These are phyloP conservation scores for Leucocoprinus sp. DNA, from an alignment of 768 basidiomycete species.

Conservation along the genomic window DNA sequence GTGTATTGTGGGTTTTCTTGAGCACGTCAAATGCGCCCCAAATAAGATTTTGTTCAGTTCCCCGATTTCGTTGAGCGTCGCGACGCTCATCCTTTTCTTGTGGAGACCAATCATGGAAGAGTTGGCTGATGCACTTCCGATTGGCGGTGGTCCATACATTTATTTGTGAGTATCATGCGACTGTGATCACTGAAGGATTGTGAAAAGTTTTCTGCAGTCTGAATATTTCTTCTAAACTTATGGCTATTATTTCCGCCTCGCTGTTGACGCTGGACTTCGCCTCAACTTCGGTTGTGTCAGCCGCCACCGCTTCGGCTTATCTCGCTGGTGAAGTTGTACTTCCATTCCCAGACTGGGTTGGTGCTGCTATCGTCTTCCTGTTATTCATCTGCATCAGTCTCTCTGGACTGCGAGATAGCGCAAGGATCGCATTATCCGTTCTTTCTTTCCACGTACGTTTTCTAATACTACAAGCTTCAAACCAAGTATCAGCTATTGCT, in stretches of 20 bases:
- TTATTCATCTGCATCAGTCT: conserved; percentile 49
- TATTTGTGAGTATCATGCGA: conserved; percentile 40
- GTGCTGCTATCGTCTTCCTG: conserved; percentile 44
- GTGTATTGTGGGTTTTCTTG: conserved; percentile 52
- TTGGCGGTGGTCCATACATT: conserved; percentile 65
- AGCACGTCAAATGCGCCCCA: neutral
- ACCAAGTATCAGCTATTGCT: conserved; percentile 1
- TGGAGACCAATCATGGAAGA: conserved; percentile 76
- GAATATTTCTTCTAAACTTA: conserved; percentile 52
- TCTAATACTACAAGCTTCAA: conserved; percentile 2
- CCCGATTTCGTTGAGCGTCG: conserved; percentile 58
- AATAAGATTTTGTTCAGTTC: conserved; percentile 32
- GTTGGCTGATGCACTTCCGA: conserved; percentile 57
- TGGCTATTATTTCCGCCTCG: conserved; percentile 58
- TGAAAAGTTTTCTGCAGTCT: conserved; percentile 28
- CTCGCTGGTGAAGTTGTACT: conserved; percentile 53
- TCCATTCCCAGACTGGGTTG: conserved; percentile 48
- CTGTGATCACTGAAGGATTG: neutral
- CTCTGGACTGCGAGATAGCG: conserved; percentile 53
- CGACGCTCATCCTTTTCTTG: conserved; percentile 52
- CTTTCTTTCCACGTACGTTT: conserved; percentile 51
- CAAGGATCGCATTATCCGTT: conserved; percentile 48
- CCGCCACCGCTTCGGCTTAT: conserved; percentile 63
- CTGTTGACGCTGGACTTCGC: conserved; percentile 66
- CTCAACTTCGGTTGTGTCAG: conserved; percentile 63